Conservation (phyloP, 208 protist genomes). For the Leishmania guyanensis region DNA sequence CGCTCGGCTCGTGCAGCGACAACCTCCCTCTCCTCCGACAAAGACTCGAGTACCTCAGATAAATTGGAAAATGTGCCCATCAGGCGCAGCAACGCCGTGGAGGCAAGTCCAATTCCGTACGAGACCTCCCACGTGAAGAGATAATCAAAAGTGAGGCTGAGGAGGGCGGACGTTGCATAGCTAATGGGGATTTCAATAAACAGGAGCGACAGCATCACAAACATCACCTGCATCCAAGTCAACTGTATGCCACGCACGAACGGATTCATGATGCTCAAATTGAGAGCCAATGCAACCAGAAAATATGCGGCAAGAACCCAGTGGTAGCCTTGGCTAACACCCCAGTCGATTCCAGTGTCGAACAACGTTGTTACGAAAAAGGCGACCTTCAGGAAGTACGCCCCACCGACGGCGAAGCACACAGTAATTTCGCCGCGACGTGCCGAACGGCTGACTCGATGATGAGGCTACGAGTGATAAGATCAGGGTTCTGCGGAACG, state of each 20-base stretch:
- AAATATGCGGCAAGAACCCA: slow-evolving; percentile 28
- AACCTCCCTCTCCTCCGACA: slow-evolving; percentile 28
- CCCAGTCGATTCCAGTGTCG: slow-evolving; percentile 24
- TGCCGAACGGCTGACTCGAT: slow-evolving; percentile 31
- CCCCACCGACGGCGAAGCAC: slow-evolving; percentile 14
- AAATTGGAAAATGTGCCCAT: slow-evolving; percentile 25
- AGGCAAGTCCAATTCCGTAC: slow-evolving; percentile 24
- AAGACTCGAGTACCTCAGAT: slow-evolving; percentile 23
- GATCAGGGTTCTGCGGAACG: slow-evolving; percentile 21
- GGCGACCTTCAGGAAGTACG: slow-evolving; percentile 16
- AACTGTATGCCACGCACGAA: slow-evolving; percentile 24
- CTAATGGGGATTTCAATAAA: slow-evolving; percentile 31
- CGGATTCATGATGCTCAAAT: slow-evolving; percentile 25
- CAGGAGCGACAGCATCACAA: slow-evolving; percentile 29
- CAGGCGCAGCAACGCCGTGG: slow-evolving; percentile 11
- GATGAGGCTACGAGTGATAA: slow-evolving; percentile 26
- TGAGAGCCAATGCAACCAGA: slow-evolving; percentile 19
- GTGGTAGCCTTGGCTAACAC: slow-evolving; percentile 26
- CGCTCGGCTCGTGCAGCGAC: slow-evolving; percentile 16
- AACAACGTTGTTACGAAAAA: slow-evolving; percentile 16
- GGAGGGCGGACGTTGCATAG: slow-evolving; percentile 18
- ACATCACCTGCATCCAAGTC: slow-evolving; percentile 20
- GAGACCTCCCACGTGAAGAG: slow-evolving; percentile 32
- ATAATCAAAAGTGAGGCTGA: slow-evolving; percentile 29
- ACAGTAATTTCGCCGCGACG: slow-evolving; percentile 5